These are phyloP conservation scores for Coniella vitis DNA, from an alignment of 2,329 filamentous ascomycete genomes.

Conservation along the genomic window DNA sequence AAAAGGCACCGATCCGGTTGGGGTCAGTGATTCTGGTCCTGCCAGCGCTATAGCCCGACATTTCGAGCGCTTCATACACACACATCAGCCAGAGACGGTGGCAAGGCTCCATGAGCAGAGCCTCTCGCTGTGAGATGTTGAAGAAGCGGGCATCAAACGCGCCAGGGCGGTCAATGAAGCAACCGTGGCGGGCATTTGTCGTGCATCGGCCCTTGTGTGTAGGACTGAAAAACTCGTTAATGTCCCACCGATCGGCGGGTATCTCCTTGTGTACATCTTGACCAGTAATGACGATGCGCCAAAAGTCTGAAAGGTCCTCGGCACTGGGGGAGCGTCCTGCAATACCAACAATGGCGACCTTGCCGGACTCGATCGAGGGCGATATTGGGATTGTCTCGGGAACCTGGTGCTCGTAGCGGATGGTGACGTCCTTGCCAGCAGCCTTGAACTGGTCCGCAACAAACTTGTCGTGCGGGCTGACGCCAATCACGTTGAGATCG, in stretches of 20 bases:
- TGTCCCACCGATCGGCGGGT: conserved; percentile 10
- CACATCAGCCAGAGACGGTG: conserved; percentile 31
- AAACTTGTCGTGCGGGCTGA: conserved; percentile 8
- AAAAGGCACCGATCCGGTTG: conserved; percentile 28
- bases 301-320: conserved; percentile 17
- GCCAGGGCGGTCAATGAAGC: conserved; percentile 21
- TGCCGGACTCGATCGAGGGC: conserved; percentile 1
- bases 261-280: conserved; percentile 15
- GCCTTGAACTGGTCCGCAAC: conserved; percentile 9
- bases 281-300: conserved; percentile 16
- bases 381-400: neutral
- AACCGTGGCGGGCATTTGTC: conserved; percentile 7
- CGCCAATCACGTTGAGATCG: conserved; percentile 6
- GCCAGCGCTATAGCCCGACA: conserved; percentile 18
- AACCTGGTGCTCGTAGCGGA: conserved; percentile 6
- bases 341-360: conserved; percentile 33
- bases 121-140: conserved; percentile 30
- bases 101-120: conserved; percentile 32
- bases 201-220: conserved; percentile 11
- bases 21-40: conserved; percentile 3
- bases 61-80: conserved; percentile 34
- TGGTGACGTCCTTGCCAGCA: conserved; percentile 7
- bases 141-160: conserved; percentile 36
- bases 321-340: conserved; percentile 29
- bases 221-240: conserved; percentile 11